Conservation (phyloP, 108 stramenopile species). For the Pseudonitzschia delicatissima region DNA sequence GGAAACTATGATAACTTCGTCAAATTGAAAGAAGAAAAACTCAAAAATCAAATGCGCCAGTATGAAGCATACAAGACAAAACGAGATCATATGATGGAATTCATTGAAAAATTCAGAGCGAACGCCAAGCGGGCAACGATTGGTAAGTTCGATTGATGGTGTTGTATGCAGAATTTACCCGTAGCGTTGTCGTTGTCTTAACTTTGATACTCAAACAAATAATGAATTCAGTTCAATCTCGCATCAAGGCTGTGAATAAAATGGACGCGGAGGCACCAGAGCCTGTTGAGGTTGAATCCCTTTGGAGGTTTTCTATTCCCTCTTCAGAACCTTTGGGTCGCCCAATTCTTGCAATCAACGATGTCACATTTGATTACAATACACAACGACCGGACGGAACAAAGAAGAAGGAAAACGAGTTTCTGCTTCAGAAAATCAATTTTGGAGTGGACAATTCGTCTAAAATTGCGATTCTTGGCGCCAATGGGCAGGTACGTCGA, state of each 20-base stretch:
- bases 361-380: constrained; percentile 95
- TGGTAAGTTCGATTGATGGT: neutral
- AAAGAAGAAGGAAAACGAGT: constrained; percentile 58
- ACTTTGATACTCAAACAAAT: neutral
- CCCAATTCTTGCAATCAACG: constrained; percentile 93
- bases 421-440: constrained; percentile 90
- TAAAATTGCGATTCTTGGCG: constrained; percentile 86
- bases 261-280: constrained; percentile 91
- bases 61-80: constrained; percentile 93
- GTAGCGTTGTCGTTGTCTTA: no score
- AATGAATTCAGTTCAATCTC: constrained; percentile 84
- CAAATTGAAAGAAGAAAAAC: constrained; percentile 74
- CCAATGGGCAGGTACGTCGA: constrained; percentile 69
- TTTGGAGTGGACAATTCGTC: constrained; percentile 90
- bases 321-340: constrained; percentile 88
- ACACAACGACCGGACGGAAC: constrained; percentile 32
- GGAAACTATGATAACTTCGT: constrained; percentile 97
- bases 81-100: constrained; percentile 98
- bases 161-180: no score
- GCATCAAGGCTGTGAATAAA: constrained; percentile 97
- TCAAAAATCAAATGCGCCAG: constrained; percentile 82
- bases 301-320: constrained; percentile 89
- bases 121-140: constrained; percentile 95
- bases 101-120: constrained; percentile 93
- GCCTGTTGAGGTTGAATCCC: constrained; percentile 65